phyloP scores from a whole-genome alignment of 2,329 filamentous ascomycete genomes.

The Colletotrichum tabaci region DNA sequence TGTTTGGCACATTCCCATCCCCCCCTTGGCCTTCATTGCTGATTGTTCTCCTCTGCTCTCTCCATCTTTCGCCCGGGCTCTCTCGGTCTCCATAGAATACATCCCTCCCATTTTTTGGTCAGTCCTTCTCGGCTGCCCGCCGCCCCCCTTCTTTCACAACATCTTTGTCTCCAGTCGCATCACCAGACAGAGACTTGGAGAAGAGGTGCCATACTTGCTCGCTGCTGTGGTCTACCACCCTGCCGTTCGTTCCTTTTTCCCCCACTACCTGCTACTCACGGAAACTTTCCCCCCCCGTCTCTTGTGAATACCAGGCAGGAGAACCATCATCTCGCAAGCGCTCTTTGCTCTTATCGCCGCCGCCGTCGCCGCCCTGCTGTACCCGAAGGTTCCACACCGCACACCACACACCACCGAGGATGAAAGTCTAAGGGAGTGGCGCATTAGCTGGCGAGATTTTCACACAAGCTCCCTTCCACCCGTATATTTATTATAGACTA shows the following conservation, averaged over 20 bases:
- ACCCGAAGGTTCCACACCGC: constrained; percentile 28
- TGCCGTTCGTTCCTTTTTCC: neutral
- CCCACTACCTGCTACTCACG: neutral
- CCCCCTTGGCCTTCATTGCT: neutral
- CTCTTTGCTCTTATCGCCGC: constrained; percentile 1
- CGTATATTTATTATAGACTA: neutral
- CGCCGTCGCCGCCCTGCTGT: constrained; percentile 7
- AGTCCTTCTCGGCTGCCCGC: neutral
- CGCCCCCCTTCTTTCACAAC: constrained; percentile 13
- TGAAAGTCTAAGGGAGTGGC: constrained; percentile 41
- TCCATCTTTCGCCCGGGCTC: constrained; percentile 18
- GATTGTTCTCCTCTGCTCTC: neutral
- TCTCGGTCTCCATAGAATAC: constrained; percentile 22
- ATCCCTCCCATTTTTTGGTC: constrained; percentile 39
- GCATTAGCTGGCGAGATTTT: constrained; percentile 32
- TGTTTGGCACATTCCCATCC: constrained; percentile 32
- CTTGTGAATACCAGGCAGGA: neutral
- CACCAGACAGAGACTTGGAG: neutral
- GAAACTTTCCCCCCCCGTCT: too few species aligned
- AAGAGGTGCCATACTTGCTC: constrained; percentile 6
- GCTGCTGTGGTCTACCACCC: neutral
- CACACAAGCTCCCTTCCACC: neutral
- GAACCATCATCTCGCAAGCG: neutral
- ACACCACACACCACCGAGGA: constrained; percentile 30
- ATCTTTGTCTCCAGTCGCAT: constrained; percentile 22